A percentile compares a stretch with the other conserved stretches of the same genome.
Evolutionary conservation across 2,329 filamentous ascomycete genomes (phyloP).

Genomic region (Ophiostoma perfectum): DNA sequence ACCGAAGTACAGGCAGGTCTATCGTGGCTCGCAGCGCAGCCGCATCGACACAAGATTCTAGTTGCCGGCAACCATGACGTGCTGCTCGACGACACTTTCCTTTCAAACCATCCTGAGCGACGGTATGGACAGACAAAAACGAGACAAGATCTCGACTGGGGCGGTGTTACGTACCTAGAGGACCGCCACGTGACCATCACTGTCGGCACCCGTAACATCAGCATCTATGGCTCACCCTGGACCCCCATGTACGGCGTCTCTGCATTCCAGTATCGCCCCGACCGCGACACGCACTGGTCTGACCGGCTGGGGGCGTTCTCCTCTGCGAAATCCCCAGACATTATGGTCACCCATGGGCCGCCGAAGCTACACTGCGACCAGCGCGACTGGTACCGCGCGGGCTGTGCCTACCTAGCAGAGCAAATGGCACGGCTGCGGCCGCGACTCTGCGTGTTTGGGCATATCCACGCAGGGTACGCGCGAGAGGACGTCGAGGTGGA

Average conservation of each 20-base stretch:
- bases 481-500: conserved; percentile 28
- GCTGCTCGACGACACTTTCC: conserved; percentile 24
- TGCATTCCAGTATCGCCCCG: conserved; percentile 30
- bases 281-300: conserved; percentile 23
- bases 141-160: conserved; percentile 27
- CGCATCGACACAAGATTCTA: conserved; percentile 36
- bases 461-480: conserved; percentile 29
- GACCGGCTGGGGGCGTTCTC: conserved; percentile 15
- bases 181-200: conserved; percentile 17
- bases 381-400: conserved; percentile 22
- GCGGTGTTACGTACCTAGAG: conserved; percentile 27
- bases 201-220: conserved; percentile 19
- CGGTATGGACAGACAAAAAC: conserved; percentile 25
- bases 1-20: conserved; percentile 36
- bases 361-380: conserved; percentile 29
- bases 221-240: conserved; percentile 29
- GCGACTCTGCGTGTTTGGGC: conserved; percentile 28
- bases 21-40: conserved; percentile 34
- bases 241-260: conserved; percentile 28
- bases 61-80: conserved; percentile 30
- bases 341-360: conserved; percentile 30
- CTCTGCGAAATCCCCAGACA: conserved; percentile 17
- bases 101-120: conserved; percentile 10
- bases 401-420: conserved; percentile 27
- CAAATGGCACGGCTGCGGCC: conserved; percentile 27